These are phyloP conservation scores for Macroventuria anomochaeta DNA, from an alignment of 2,329 filamentous ascomycete genomes.

Conservation along the genomic window DNA sequence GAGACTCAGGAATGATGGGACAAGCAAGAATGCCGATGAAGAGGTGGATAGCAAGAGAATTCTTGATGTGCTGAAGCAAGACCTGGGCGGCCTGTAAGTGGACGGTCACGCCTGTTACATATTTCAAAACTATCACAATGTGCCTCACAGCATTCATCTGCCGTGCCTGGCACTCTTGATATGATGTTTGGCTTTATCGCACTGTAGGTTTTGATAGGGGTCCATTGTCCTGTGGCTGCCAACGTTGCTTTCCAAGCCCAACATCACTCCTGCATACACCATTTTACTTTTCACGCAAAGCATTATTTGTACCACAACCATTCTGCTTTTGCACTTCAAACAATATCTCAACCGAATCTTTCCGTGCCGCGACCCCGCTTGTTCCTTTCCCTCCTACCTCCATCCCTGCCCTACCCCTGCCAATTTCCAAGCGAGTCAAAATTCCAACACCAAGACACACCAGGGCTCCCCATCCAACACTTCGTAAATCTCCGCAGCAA, in stretches of 20 bases:
- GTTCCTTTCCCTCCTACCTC: not conserved
- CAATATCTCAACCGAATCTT: not conserved
- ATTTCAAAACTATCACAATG: not conserved
- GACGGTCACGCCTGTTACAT: not conserved
- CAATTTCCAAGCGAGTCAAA: not conserved
- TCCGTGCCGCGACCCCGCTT: conserved; percentile 4
- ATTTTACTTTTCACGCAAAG: not conserved
- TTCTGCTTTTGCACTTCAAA: not conserved
- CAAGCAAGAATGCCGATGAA: conserved; percentile 15
- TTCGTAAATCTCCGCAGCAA: not conserved
- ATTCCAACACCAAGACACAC: not conserved
- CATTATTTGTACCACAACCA: not conserved
- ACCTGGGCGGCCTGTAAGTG: conserved; percentile 38
- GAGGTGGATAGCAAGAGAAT: conserved; percentile 50
- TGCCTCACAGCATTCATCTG: not conserved
- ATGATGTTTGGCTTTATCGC: no score
- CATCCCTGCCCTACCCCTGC: conserved; percentile 8
- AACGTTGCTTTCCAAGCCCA: not conserved
- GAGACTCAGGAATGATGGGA: conserved; percentile 27
- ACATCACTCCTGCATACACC: not conserved
- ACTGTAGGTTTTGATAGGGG: not conserved
- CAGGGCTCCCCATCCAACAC: not conserved
- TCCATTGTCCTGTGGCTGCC: not conserved
- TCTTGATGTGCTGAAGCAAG: conserved; percentile 54
- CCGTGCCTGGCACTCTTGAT: no score